Evolutionary conservation across 768 basidiomycete genomes (phyloP).

Genomic region (Leccinum pellstonianum): DNA sequence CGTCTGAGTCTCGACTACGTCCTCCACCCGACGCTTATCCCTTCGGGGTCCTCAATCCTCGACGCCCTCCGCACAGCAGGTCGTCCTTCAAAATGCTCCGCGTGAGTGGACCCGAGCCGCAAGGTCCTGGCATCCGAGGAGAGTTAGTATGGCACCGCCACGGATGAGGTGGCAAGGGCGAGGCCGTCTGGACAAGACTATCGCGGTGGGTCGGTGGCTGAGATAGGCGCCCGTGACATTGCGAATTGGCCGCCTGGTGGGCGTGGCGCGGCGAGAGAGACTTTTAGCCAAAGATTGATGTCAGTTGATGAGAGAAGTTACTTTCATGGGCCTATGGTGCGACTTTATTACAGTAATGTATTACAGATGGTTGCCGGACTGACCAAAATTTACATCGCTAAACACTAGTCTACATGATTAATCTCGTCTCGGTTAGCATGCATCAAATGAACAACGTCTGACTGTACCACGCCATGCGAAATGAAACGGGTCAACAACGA

Average conservation of each 20-base stretch:
- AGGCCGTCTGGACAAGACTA: too few relatives aligned
- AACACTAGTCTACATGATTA: background rate
- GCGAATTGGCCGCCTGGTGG: background rate
- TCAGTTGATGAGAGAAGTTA: background rate
- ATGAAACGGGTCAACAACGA: constrained; percentile 14
- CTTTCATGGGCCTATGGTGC: too few relatives aligned
- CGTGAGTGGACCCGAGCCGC: constrained; percentile 26
- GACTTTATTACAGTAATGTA: too few relatives aligned
- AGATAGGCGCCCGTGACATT: background rate
- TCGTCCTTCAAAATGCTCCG: constrained; percentile 18
- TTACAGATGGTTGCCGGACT: background rate
- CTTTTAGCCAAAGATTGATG: constrained; percentile 26
- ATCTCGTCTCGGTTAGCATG: background rate
- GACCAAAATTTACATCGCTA: background rate
- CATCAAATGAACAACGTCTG: constrained; percentile 27
- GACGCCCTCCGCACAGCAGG: constrained; percentile 37
- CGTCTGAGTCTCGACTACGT: constrained; percentile 4
- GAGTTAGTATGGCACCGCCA: constrained; percentile 4
- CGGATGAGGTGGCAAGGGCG: constrained; percentile 1
- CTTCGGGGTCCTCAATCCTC: constrained; percentile 39
- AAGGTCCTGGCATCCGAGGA: constrained; percentile 28
- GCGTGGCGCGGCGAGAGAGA: constrained; percentile 26
- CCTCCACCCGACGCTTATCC: constrained; percentile 15
- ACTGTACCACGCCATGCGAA: constrained; percentile 33
- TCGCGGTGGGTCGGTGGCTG: too few relatives aligned